Percentiles rank a stretch among this genome's conserved stretches.
phyloP scores from a whole-genome alignment of 2,329 filamentous ascomycete genomes.

The Albifimbria verrucaria region DNA sequence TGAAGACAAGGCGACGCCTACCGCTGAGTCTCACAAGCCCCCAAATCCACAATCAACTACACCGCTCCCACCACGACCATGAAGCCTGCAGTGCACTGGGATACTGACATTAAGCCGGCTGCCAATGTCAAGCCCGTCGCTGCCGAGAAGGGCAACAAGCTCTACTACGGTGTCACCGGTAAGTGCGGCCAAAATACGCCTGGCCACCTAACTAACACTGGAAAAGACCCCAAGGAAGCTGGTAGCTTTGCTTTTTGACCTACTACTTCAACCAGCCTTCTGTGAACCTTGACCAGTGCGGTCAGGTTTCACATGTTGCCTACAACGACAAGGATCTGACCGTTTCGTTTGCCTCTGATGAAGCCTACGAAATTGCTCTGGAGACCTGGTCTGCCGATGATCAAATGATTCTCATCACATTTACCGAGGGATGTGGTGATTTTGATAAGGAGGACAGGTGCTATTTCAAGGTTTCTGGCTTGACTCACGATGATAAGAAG shows the following conservation, averaged over 20 bases:
- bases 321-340: constrained; percentile 8
- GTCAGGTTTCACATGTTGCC: constrained; percentile 11
- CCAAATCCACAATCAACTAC: neutral
- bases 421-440: constrained; percentile 20
- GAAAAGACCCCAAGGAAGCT: constrained; percentile 3
- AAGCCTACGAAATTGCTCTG: constrained; percentile 17
- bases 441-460: constrained; percentile 22
- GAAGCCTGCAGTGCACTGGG: too few species aligned
- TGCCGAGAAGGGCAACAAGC: constrained; percentile 12
- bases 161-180: constrained; percentile 19
- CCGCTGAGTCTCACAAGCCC: neutral
- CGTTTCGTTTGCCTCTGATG: constrained; percentile 13
- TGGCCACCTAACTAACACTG: neutral
- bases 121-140: constrained; percentile 21
- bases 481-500: constrained; percentile 12
- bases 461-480: constrained; percentile 21
- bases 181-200: neutral
- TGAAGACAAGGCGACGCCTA: neutral
- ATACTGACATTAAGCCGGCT: too few species aligned
- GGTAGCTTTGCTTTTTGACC: constrained; percentile 23
- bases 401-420: constrained; percentile 22
- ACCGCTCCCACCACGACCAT: neutral
- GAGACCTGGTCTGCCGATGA: constrained; percentile 15
- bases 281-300: constrained; percentile 26
- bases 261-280: constrained; percentile 23